Evolutionary conservation across 768 basidiomycete genomes (phyloP).

Genomic region (Mycena galericulata): DNA sequence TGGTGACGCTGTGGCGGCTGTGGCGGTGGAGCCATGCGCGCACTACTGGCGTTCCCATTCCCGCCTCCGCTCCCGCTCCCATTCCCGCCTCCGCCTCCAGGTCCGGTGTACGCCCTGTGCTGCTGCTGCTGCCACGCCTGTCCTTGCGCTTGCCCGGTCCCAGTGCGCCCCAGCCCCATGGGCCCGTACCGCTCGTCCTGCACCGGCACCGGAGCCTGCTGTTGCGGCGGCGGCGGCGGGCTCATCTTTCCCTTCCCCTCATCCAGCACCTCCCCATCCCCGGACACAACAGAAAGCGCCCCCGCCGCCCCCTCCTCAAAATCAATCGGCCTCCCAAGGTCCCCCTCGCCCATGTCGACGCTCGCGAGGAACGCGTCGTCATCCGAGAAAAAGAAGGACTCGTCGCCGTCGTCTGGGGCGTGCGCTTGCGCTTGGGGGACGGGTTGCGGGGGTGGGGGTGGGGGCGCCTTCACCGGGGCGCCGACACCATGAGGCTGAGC

Average conservation of each 20-base stretch:
- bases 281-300: slow-evolving; percentile 38
- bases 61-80: too few species aligned
- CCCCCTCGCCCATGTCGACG: slow-evolving; percentile 63
- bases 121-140: slow-evolving; percentile 7
- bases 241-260: not conserved
- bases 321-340: slow-evolving; percentile 59
- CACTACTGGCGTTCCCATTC: not conserved
- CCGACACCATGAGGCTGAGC: slow-evolving; percentile 30
- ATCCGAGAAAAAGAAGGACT: slow-evolving; percentile 71
- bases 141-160: not conserved
- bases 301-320: slow-evolving; percentile 54
- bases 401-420: slow-evolving; percentile 38
- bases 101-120: slow-evolving; percentile 3
- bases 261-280: slow-evolving; percentile 26
- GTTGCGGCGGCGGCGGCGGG: not conserved
- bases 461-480: slow-evolving; percentile 23
- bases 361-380: slow-evolving; percentile 75
- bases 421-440: not conserved
- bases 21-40: not conserved
- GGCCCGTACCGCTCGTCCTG: slow-evolving; percentile 21
- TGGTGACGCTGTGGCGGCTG: not conserved
- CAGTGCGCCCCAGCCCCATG: slow-evolving; percentile 23
- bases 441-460: not conserved
- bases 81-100: too few species aligned
- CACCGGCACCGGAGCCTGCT: too few species aligned